Conservation (phyloP, 2,329 filamentous ascomycete genomes). For the Aspergillus transmontanensis region DNA sequence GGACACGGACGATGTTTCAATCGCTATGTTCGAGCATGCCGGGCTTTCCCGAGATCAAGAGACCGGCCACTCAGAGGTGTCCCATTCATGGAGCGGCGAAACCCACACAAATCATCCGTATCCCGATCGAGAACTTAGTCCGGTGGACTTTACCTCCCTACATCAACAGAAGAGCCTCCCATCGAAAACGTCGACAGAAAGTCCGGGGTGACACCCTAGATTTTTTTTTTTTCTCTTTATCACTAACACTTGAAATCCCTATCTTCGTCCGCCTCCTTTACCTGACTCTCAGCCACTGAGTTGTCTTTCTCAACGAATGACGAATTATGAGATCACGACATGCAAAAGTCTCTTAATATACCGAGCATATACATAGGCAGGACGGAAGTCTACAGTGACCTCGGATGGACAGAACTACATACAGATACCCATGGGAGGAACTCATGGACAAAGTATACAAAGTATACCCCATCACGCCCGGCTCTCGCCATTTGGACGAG, state of each 20-base stretch:
- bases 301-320: slow-evolving; percentile 13
- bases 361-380: slow-evolving; percentile 16
- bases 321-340: slow-evolving; percentile 16
- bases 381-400: background rate
- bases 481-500: background rate
- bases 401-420: background rate
- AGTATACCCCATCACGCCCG: background rate
- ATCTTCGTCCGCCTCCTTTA: background rate
- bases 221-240: background rate
- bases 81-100: slow-evolving; percentile 34
- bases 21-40: slow-evolving; percentile 41
- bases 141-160: slow-evolving; percentile 27
- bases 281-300: background rate
- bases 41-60: slow-evolving; percentile 18
- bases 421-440: background rate
- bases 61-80: slow-evolving; percentile 27
- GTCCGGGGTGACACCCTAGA: slow-evolving; percentile 4
- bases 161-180: slow-evolving; percentile 6
- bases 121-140: slow-evolving; percentile 18
- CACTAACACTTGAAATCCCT: background rate
- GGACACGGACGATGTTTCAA: slow-evolving; percentile 40
- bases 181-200: background rate
- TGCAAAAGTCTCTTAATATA: slow-evolving; percentile 19
- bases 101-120: slow-evolving; percentile 25
- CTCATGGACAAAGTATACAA: background rate